Conservation (phyloP, 345 rosid species). For the Citrus sinensis region DVS_A1.0 CM039169.1:24950501-24951000, state of each 20-base stretch:
- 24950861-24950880: neutral
- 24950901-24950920: neutral
- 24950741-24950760: neutral
- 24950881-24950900: neutral
- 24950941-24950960: neutral
- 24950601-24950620: neutral
- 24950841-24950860: neutral
- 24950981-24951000: neutral
- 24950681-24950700: neutral
- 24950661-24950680: neutral
- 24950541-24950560: neutral
- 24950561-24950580: too few relatives aligned
- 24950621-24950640: neutral
- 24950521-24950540: neutral
- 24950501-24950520: neutral
- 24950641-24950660: neutral
- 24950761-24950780: neutral
- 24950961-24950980: too few relatives aligned
- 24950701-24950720: neutral
- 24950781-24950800: too few relatives aligned
- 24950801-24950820: neutral
- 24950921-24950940: neutral
- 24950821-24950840: neutral
- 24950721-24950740: neutral
- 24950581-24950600: neutral